Evolutionary conservation across 2,329 filamentous ascomycete species (phyloP).

Genomic region (Aureobasidium sp.): DNA sequence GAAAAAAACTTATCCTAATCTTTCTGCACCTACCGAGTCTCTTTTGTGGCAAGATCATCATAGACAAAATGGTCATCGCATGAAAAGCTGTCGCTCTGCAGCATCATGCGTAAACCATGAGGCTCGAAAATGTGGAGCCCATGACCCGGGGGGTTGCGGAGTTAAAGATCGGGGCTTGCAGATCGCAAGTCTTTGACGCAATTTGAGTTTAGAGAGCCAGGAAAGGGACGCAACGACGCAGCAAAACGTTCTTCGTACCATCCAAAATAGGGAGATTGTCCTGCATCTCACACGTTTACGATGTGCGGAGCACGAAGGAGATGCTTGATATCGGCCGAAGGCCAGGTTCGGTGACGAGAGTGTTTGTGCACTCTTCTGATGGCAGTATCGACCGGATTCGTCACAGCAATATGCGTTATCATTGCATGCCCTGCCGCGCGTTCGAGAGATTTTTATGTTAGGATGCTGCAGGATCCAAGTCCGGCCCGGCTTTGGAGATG

Average conservation of each 20-base stretch:
- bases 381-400: not conserved
- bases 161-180: slow-evolving; percentile 1
- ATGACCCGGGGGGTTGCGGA: slow-evolving; percentile 5
- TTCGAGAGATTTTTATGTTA: not conserved
- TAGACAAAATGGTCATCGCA: slow-evolving; percentile 1
- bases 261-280: not conserved
- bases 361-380: too few species aligned
- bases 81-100: not conserved
- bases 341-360: not conserved
- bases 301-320: not conserved
- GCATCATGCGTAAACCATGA: slow-evolving; percentile 11
- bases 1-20: not conserved
- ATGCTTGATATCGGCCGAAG: not conserved
- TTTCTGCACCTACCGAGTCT: not conserved
- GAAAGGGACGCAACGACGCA: not conserved
- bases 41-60: slow-evolving; percentile 9
- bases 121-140: slow-evolving; percentile 7
- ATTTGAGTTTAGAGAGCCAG: not conserved
- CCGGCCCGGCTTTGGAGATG: not conserved
- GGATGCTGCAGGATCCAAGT: not conserved
- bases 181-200: not conserved
- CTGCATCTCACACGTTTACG: not conserved
- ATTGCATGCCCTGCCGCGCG: slow-evolving; percentile 8
- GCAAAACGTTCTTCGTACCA: not conserved
- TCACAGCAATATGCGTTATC: not conserved